Base-by-base conservation (phyloP, 2,329 filamentous ascomycete species). In the Colletotrichum abscissum region DNA sequence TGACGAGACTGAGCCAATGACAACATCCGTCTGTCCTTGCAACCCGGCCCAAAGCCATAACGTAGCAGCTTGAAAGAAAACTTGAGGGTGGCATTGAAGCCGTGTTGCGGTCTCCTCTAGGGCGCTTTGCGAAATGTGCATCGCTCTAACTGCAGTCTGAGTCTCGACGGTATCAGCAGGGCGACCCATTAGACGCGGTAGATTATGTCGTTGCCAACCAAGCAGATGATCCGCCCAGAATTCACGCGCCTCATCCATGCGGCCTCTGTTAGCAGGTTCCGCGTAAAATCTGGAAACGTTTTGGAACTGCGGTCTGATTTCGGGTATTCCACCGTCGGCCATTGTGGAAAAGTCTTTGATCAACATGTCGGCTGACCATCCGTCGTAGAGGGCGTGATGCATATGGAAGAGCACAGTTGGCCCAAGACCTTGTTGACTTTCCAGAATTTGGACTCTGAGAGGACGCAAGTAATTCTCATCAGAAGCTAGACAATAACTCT, bases 311-410 rank as follows among this genome's bases (percentile, higher is more conserved):
- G 90, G 89, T 33, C 92, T 86, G 1, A 76, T 55, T 0, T 76
- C 49, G 1, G 83, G 74, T 5, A 63, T 16, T 1, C 74, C 66
- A 9, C 80, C 78, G 33, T 64, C 63, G 0, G 93, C 77, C 1
- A 93, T 76, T 0, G 77, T 78, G 4, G 88, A 85, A 5, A 97
- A 83, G 79, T 98, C 94, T 30, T 88, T 84, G 16, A 94, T 77
- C 0, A 97, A 82, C 35, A 96, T 85, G 64, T 98, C 93, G 78
- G 95, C 88, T 0, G 95, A 95, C 95, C 95, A 98, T n/a, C 95
- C 95, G 81, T 98, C 95, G 78, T 97, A 98, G 1, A 97, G 80
- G 0, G 94, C 91, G 81, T 98, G 95, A 79, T 97, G 95, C 0
- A 97, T 85, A 14, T 92, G 86, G 57, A 94, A 66, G 12, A 89